A percentile compares a stretch with the other conserved stretches of the same genome.
phyloP scores from a whole-genome alignment of 495 filamentous ascomycete species.

The Penicillium samsonianum region DNA sequence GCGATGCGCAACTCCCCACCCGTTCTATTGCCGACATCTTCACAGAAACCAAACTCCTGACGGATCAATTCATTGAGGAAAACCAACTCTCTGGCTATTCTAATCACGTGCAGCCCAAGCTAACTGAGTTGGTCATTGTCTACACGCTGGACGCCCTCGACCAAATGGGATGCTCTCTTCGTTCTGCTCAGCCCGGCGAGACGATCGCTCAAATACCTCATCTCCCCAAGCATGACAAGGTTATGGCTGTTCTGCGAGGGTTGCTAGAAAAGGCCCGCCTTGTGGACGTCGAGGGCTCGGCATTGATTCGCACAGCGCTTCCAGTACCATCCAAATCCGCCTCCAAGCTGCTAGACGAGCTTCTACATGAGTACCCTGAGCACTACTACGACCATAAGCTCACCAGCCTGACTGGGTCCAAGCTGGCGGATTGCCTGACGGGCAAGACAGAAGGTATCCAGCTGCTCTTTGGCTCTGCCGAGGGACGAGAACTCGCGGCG shows the following conservation, averaged over 20 bases:
- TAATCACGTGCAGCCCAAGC: slow-evolving; percentile 26
- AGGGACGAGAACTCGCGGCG: slow-evolving; percentile 48
- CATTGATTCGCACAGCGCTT: background rate
- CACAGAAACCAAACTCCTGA: slow-evolving; percentile 32
- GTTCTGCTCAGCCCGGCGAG: background rate
- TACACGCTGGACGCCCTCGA: background rate
- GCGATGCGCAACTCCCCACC: background rate
- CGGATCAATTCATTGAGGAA: slow-evolving; percentile 42
- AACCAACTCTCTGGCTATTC: slow-evolving; percentile 38
- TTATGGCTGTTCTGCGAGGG: background rate
- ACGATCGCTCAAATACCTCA: background rate
- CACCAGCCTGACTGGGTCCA: slow-evolving; percentile 43
- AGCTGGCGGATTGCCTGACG: slow-evolving; percentile 42
- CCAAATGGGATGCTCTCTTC: background rate
- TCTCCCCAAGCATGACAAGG: background rate
- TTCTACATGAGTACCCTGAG: slow-evolving; percentile 41
- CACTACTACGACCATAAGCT: slow-evolving; percentile 41
- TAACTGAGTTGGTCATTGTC: slow-evolving; percentile 16
- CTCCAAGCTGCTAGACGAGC: slow-evolving; percentile 35
- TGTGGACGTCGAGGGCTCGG: background rate
- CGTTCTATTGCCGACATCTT: slow-evolving; percentile 27
- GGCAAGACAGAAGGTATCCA: slow-evolving; percentile 49
- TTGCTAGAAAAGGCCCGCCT: slow-evolving; percentile 1
- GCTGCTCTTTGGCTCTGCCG: slow-evolving; percentile 48
- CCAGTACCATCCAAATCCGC: slow-evolving; percentile 42